Evolutionary conservation across 495 filamentous ascomycete genomes (phyloP), one percentile per base, ranked within the genome.

Genomic region (Aspergillus haitiensis): DNA sequence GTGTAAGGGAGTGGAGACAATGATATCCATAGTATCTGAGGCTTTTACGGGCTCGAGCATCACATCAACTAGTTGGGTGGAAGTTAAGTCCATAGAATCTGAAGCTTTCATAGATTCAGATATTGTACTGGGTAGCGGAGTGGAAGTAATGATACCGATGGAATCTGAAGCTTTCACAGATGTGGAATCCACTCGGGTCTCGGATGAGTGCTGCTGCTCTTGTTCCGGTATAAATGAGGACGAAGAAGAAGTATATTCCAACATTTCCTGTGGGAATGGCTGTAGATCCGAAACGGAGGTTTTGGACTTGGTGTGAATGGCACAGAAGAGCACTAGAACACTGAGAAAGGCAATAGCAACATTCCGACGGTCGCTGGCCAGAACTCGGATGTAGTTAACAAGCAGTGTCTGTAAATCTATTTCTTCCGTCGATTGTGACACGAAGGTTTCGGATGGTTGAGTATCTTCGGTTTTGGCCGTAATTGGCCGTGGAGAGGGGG

Each of bases 341-440:
- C 82, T 82, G 31, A 93, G 77, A 3, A 87, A 56, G 1, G 81
- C 73, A 47, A 95, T 88, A 5, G 81, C 77, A 1, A 93, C 72
- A 64, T 95, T 95, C 63, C 86, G 84, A 49, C 78, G 77, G 67
- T 96, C 91, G 40, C 80, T 77, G 36, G 88, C 78, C 8, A 88
- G 74, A 1, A 92, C 82, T 39, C 82, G 79, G 60, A 90, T 67
- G 21, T 90, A 91, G 60, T 90, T 88, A 37, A 83, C 69, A 16
- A 94, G 50, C 15, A 96, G 78, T 18, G 84, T 84, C 0, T 75
- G 72, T 6, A 90, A 78, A 7, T 76, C 76, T 57, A 77, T 72
- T 13, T 79, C 70, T 5, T 61, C 55, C 4, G 44, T 47, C n/a
- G 56, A 49, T 12, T 51, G 56, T 21, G 33, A 53, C 7, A 36